Conservation (phyloP, 768 basidiomycete species). For the Russula olivacea region DNA sequence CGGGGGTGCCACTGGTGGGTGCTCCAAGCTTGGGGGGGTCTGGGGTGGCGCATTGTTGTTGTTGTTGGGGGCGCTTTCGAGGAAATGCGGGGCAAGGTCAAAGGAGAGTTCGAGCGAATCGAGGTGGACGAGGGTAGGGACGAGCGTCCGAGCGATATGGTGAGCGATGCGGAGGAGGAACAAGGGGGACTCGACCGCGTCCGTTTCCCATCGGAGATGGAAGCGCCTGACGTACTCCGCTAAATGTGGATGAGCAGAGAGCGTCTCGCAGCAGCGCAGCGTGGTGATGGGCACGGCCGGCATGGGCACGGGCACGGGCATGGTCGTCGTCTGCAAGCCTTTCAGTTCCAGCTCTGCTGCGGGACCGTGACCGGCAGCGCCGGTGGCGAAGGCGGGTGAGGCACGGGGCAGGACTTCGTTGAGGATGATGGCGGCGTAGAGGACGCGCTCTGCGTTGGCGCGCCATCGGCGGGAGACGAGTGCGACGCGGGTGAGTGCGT, state of each 20-base stretch:
- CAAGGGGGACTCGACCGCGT: conserved; percentile 30
- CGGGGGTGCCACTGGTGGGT: neutral
- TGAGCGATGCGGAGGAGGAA: conserved; percentile 22
- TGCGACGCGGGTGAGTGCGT: conserved; percentile 37
- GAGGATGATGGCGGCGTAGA: conserved; percentile 50
- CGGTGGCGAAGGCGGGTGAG: conserved; percentile 18
- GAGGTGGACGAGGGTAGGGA: conserved; percentile 40
- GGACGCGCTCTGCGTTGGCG: conserved; percentile 52
- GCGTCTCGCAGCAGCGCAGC: conserved; percentile 47
- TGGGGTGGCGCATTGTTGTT: neutral
- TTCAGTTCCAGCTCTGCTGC: no score
- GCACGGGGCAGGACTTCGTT: conserved; percentile 42
- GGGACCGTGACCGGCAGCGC: conserved; percentile 21
- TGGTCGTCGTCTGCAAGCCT: neutral
- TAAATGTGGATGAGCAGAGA: conserved; percentile 44
- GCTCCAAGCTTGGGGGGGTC: neutral
- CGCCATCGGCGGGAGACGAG: conserved; percentile 40
- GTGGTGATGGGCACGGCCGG: conserved; percentile 34
- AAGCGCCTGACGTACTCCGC: conserved; percentile 41
- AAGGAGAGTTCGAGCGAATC: conserved; percentile 54
- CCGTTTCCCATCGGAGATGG: conserved; percentile 50
- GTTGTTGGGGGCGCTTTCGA: conserved; percentile 18
- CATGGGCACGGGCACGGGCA: neutral
- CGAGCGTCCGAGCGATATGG: conserved; percentile 35
- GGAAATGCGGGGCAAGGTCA: conserved; percentile 40